Conservation (phyloP, 2,329 filamentous ascomycete species). For the Trichoderma atroviride region DNA sequence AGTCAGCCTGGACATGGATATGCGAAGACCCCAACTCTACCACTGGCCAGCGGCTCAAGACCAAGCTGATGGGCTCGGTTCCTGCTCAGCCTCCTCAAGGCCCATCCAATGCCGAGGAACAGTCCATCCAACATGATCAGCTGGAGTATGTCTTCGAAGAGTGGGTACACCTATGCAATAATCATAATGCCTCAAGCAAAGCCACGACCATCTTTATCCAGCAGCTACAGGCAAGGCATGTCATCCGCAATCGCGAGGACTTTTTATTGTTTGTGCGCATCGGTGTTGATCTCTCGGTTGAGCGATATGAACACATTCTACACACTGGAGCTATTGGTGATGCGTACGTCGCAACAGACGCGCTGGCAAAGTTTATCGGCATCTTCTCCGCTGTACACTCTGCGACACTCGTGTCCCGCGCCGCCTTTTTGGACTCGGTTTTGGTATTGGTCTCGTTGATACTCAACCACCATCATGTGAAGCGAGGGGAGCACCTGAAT, state of each 20-base stretch:
- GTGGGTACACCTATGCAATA: constrained; percentile 83
- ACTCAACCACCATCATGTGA: constrained; percentile 82
- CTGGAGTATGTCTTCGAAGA: constrained; percentile 95
- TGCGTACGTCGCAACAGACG: constrained; percentile 68
- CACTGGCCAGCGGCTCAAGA: constrained; percentile 71
- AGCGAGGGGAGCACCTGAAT: constrained; percentile 78
- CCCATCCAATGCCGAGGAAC: constrained; percentile 59
- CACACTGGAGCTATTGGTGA: constrained; percentile 63
- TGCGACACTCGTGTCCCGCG: constrained; percentile 65
- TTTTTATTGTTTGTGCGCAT: constrained; percentile 78
- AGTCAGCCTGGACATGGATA: constrained; percentile 81
- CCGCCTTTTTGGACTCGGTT: constrained; percentile 74
- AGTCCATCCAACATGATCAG: constrained; percentile 70
- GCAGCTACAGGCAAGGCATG: constrained; percentile 74
- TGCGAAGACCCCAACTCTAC: constrained; percentile 67
- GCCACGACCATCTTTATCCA: constrained; percentile 75
- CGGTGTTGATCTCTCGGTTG: constrained; percentile 78
- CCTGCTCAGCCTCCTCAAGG: constrained; percentile 44
- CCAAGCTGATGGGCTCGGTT: constrained; percentile 54
- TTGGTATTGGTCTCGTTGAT: constrained; percentile 78
- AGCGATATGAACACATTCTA: constrained; percentile 73
- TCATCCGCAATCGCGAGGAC: constrained; percentile 75
- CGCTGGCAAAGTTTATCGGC: constrained; percentile 78
- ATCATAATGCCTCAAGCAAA: constrained; percentile 74
- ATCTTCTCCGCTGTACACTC: constrained; percentile 73